Evolutionary conservation across 176 grass and related monocot genomes (phyloP).

Genomic region (Urochloa ruziziensis): DNA sequence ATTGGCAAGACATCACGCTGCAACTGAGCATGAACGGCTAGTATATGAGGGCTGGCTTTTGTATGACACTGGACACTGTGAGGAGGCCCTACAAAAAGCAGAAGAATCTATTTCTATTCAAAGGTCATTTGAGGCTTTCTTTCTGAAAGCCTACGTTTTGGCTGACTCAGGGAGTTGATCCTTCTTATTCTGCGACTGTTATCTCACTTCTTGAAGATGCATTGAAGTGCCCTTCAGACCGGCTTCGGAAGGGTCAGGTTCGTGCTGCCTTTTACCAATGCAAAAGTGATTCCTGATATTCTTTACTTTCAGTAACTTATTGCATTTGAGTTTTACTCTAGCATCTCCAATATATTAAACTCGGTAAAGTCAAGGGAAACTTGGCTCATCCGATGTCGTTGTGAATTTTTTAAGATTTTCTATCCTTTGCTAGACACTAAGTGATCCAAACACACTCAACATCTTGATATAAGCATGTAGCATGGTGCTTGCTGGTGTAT

Average conservation of each 20-base stretch:
- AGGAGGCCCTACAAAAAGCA: slow-evolving; percentile 77
- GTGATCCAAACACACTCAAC: not conserved
- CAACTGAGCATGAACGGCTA: slow-evolving; percentile 65
- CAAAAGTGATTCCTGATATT: slow-evolving; percentile 4
- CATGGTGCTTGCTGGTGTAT: not conserved
- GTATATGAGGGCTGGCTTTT: slow-evolving; percentile 95
- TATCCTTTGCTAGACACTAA: not conserved
- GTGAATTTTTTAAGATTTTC: not conserved
- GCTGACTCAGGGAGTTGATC: slow-evolving; percentile 85
- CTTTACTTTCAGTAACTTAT: slow-evolving; percentile 1
- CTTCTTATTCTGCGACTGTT: slow-evolving; percentile 66
- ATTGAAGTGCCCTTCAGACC: slow-evolving; percentile 85
- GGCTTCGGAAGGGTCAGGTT: slow-evolving; percentile 97
- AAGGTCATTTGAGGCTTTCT: slow-evolving; percentile 96
- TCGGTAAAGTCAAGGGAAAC: slow-evolving; percentile 13
- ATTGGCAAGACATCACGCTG: slow-evolving; percentile 70
- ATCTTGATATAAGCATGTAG: not conserved
- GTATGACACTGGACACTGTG: slow-evolving; percentile 88
- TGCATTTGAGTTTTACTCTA: not conserved
- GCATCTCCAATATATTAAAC: not conserved
- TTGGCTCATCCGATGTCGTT: not conserved
- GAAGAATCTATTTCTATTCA: slow-evolving; percentile 89
- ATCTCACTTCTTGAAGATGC: slow-evolving; percentile 95
- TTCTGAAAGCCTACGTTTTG: slow-evolving; percentile 96
- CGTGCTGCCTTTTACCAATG: slow-evolving; percentile 10